Evolutionary conservation across 2,329 filamentous ascomycete genomes (phyloP), one percentile per base, ranked within the genome.

Genomic region (Pyricularia sp.): DNA sequence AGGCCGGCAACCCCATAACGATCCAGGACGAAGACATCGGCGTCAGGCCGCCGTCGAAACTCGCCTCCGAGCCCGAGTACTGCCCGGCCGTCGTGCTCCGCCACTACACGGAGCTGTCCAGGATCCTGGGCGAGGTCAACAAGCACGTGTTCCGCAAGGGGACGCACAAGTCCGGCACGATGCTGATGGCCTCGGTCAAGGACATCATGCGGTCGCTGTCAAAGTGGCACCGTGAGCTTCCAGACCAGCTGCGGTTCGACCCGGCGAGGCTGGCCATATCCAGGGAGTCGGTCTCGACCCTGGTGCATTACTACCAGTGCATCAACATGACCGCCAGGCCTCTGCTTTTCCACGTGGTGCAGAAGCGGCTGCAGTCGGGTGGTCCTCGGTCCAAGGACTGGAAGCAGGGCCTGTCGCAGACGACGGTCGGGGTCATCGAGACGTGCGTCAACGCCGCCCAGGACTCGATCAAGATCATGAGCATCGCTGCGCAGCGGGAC

Each of bases 291-390:
- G 81, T 86, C 4, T 84, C 83, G 1, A 83, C 82, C 3, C 26
- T 67, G 10, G 66, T 85, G 26, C 84, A 87, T 71, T 86, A 86
- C 71, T 85, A 85, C 70, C 84, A 85, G 63, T 86, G 85, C 72
- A 81, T 86, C 72, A 85, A 86, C 71, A 86, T 87, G 84, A 85
- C 84, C 0, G 82, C 81, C 0, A 77, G 85, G 4, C 85, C 85
- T 0, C 75, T 86, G 28, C 77, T 87, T 0, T 85, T 86, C 70
- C 81, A 85, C 70, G 80, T 86, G 2, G 82, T 85, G 9, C 82
- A 85, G 73, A 63, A 67, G 55, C 66, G 66, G 10, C 50, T 67
- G 17, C 25, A 31, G 28, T 25, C 20, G 7, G 12, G 59, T 23
- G 31, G n/a, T 14, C 5, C 30, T 14, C 25, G 31, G n/a, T 65